Evolutionary conservation across 2,329 filamentous ascomycete genomes (phyloP), one percentile per base, ranked within the genome.

Genomic region (Akanthomyces lecanii): DNA sequence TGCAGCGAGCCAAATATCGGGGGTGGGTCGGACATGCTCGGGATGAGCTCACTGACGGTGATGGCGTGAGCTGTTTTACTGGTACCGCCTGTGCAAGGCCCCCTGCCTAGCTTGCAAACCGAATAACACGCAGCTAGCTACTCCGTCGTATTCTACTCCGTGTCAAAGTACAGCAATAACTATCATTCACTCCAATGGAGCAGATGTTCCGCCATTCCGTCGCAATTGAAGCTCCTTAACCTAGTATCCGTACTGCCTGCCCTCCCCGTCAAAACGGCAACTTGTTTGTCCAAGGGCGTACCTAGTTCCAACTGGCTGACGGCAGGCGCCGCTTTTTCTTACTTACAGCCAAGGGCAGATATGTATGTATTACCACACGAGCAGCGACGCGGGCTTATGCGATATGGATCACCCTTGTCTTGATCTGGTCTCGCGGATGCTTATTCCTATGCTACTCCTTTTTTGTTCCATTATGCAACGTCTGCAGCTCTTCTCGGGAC

Each of bases 11-110:
- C 21, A 63, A 63, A 63, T 48, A 59, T 63, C 61, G 61, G 61
- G 60, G 55, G 61, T 59, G 61, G 61, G 54, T 59, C 61, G 61
- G 61, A 63, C 61, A 38, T 52, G 54, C 42, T 63, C 59, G 60
- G 60, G 48, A 53, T 38, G 48, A 61, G 58, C 47, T 53, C 36
- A 53, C 58, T 47, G 47, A 33, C 14, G 28, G 21, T 38, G 55
- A 57, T 58, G 56, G 57, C 38, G 57, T 60, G 57, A 60, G 57
- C 47, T 60, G 57, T 60, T 60, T 60, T 52, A 59, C 45, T 23
- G 33, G 30, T 21, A 21, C 28, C 28, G 36, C 5, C 36, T 30
- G 30, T 40, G 45, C 55, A 38, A 40, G 44, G 30, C 23, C 36
- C 38, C 52, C 16, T 55, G 38, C 5, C 18, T 28, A 23, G 51